Base-by-base conservation (phyloP, 306 rosid genomes). In the Lathyrus sativus region DNA sequence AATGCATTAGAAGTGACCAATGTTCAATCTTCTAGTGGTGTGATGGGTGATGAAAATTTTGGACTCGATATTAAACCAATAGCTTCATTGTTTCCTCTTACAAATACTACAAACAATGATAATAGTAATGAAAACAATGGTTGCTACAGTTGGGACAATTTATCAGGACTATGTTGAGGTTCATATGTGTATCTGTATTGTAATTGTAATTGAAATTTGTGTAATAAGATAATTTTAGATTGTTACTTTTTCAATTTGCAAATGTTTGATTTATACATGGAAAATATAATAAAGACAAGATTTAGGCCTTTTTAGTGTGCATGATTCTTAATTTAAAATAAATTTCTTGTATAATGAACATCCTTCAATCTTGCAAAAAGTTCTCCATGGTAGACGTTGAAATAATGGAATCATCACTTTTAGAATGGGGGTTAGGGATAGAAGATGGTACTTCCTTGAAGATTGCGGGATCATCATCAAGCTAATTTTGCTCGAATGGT, bases 61-160 rank as follows among this genome's bases (percentile, higher is more conserved):
- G 85, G 84, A 33, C 81, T 78, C 35, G 91, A 88, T 37, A 63
- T 83, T 58, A 95, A 88, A 54, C 87, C 84, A 11, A 37, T 86
- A 54, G 81, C 87, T 67, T 82, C 98, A 9, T 56, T 86, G 66
- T 81, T 86, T 66, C 96, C 96, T 28, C 79, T 79, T 62, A 11
- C 80, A 59, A 71, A 85, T 42, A 24, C 87, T 42, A n/a, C 85
- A 57, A 85, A 76, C 68, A 57, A 76, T 54, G 46, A 74, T 50
- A 84, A 76, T 66, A 58, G 73, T 50, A 48, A 74, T 56, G 82
- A 74, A 71, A 82, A 82, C 60, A 67, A 59, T 6, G 77, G 72
- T 6, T 72, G 75, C 75, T 79, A 78, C 78, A 4, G 86, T 38
- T 90, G 98, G 96, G 96, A 90, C 71, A 85, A 82, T 69, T 77